Percentiles rank a stretch among this genome's conserved stretches.
phyloP scores from a whole-genome alignment of 2,329 filamentous ascomycete genomes.

The Sclerotinia subarctica region DNA sequence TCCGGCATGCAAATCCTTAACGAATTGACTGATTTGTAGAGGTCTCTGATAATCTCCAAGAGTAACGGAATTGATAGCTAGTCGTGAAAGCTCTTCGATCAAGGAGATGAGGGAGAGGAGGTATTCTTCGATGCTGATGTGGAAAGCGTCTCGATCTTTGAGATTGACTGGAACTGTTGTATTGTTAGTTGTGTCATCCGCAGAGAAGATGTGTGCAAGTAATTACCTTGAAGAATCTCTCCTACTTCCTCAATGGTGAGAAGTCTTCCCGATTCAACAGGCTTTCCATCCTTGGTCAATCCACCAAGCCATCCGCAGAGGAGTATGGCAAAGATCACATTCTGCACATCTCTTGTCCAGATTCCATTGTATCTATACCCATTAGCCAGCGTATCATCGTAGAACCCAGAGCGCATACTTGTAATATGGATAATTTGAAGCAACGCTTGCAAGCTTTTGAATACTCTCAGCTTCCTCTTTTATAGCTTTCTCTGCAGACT shows the following conservation, averaged over 20 bases:
- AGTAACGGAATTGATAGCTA: slow-evolving; percentile 93
- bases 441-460: slow-evolving; percentile 64
- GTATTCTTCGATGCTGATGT: slow-evolving; percentile 96
- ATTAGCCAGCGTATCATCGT: slow-evolving; percentile 18
- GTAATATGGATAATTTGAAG: slow-evolving; percentile 91
- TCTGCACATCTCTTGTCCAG: slow-evolving; percentile 83
- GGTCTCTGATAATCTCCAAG: slow-evolving; percentile 84
- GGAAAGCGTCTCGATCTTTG: slow-evolving; percentile 86
- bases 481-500: slow-evolving; percentile 67
- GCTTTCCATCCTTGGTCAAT: slow-evolving; percentile 52
- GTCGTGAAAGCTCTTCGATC: slow-evolving; percentile 83
- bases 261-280: slow-evolving; percentile 60
- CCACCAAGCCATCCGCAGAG: slow-evolving; percentile 76
- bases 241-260: slow-evolving; percentile 88
- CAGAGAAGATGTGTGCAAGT: not conserved
- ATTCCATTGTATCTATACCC: slow-evolving; percentile 67
- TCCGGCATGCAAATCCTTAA: slow-evolving; percentile 92
- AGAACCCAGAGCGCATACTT: slow-evolving; percentile 54
- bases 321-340: slow-evolving; percentile 60
- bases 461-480: slow-evolving; percentile 69
- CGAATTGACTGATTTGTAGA: slow-evolving; percentile 82
- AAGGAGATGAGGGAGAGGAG: slow-evolving; percentile 82
- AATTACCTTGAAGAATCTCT: slow-evolving; percentile 61
- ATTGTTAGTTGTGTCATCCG: slow-evolving; percentile 22
- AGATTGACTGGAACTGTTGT: slow-evolving; percentile 79